A percentile compares a stretch with the other conserved stretches of the same genome.
Evolutionary conservation across 805 yeast genomes (phyloP).

Genomic region (Ogataea methylovora): DNA sequence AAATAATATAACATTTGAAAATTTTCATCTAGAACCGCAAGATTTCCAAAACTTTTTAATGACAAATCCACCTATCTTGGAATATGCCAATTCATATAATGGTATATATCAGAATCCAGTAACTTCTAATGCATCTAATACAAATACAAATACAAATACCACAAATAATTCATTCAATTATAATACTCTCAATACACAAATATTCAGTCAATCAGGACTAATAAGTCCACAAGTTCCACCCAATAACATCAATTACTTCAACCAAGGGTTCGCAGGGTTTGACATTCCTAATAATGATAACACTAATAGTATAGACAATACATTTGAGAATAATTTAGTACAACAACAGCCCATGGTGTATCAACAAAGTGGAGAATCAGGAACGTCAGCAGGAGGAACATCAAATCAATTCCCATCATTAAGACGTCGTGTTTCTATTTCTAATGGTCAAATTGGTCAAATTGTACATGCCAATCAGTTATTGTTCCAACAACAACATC

Average conservation of each 20-base stretch:
- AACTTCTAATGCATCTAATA: not conserved
- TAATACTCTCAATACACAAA: not conserved
- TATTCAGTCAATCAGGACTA: too few species aligned
- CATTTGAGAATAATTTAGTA: not conserved
- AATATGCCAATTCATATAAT: conserved; percentile 12
- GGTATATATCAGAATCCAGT: conserved; percentile 1
- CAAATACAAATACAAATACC: conserved; percentile 1
- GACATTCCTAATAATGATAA: too few species aligned
- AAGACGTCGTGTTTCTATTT: conserved; percentile 68
- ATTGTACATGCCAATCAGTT: conserved; percentile 33
- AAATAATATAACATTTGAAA: conserved; percentile 11
- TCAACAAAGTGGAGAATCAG: not conserved
- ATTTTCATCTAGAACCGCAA: conserved; percentile 26
- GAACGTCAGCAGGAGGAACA: not conserved
- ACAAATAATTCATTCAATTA: conserved; percentile 1
- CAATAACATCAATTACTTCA: too few species aligned
- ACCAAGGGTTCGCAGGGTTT: too few species aligned
- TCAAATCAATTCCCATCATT: conserved; percentile 10
- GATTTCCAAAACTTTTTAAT: conserved; percentile 27
- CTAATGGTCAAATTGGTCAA: conserved; percentile 82
- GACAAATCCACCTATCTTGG: conserved; percentile 29
- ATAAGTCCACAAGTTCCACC: too few species aligned
- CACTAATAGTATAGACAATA: not conserved
- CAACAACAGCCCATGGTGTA: not conserved
- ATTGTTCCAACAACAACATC: conserved; percentile 22